Base-by-base conservation (phyloP, 2,329 filamentous ascomycete species). In the Arthrobotrys pseudoclavata region DNA sequence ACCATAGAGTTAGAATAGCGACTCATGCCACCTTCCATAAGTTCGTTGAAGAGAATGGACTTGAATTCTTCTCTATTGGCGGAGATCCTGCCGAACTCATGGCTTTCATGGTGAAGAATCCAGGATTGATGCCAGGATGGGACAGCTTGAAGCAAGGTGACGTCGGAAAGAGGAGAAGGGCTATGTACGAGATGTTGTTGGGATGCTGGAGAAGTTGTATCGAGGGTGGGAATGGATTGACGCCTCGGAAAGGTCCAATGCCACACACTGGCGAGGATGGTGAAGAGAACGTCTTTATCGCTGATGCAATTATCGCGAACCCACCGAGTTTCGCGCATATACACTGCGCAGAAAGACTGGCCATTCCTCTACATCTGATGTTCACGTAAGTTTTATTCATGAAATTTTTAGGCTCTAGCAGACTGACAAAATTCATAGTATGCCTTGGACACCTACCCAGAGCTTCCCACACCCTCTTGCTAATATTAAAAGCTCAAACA, bases 21-120 rank as follows among this genome's bases (percentile, higher is more conserved):
- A 94, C 92, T 0, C 92, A 94, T 81, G 84, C 87, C 2, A 89
- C 86, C 1, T 94, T 94, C 80, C 86, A 89, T 79, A 83, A 85
- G 0, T 92, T 93, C 80, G 89, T 94, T 2, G 87, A 89, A 76
- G 88, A 91, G 64, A 89, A 90, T 82, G 90, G 87, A 0, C 86
- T 94, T 13, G 92, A 94, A 81, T 94, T 93, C 83, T 93, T 91
- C 83, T 88, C 85, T 78, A 91, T 93, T 63, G 91, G 91, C n/a
- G 91, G 91, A 1, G 91, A 94, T 82, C 91, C 91, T 0, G 87
- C 89, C 0, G 88, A 92, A 81, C 85, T 93, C 50, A 94, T 93
- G 91, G 92, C 93, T 2, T 96, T 95, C 81, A 96, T 96, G 93
- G 93, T 96, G 53, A 94, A 94, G 83, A 92, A 96, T 80, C 92